Base-by-base conservation (phyloP, 2,329 filamentous ascomycete species). In the Epichloe bromicola region DNA sequence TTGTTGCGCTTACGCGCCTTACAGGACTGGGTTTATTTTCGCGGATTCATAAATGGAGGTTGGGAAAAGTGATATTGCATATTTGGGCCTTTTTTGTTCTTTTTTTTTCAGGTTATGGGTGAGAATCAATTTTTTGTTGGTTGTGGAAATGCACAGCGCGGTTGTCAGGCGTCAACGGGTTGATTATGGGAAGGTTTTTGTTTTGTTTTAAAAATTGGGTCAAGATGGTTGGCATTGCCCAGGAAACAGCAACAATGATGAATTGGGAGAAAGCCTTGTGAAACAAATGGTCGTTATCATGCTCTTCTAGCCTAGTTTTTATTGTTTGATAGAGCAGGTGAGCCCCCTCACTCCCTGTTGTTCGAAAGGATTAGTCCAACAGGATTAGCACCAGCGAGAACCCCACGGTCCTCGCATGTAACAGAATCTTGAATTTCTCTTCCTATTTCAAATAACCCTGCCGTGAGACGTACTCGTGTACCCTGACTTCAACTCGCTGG, bases 101-200 rank as follows among this genome's bases (percentile, higher is more conserved):
- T 43, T 26, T 15, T 49, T 15, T 49, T 52, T 49, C 38, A 19
- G 51, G 46, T 37, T 38, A 46, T 20, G 19, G 15, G 33, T 42
- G 14, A 5, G 15, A 41, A 17, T 17, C 48, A 17, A 30, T 38
- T 20, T 26, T 34, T 23, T 19, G 7, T 19, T 47, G 14, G 12
- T 49, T 23, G 14, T 33, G 23, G 14, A 6, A 34, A 39, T 38
- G 23, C 26, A 30, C 47, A 37, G 12, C 15, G 8, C 3, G 30
- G 19, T 41, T 40, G 43, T 34, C 17, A 30, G 51, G 47, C 51
- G 51, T 50, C 23, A 7, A 45, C 26, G 20, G 34, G 17, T 48
- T 47, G 44, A 37, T 49, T 23, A 36, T 39, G 40, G 36, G 40
- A 41, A 3, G 36, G 40, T 10, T 23, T 38, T 44, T 30, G 8